Base-by-base conservation (phyloP, 495 filamentous ascomycete genomes). In the Neurospora tetrasperma region DNA sequence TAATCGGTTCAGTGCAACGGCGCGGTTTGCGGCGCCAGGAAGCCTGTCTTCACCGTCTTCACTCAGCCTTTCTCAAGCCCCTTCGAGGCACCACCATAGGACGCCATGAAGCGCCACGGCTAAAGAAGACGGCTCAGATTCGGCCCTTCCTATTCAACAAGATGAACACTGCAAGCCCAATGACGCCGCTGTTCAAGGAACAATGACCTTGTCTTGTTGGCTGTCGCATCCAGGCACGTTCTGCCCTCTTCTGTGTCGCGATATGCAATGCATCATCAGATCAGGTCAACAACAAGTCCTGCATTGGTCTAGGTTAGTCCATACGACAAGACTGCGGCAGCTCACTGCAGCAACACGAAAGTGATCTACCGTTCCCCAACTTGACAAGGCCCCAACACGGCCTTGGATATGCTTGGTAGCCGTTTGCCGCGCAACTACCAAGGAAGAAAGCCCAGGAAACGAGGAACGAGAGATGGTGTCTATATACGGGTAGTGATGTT, bases 61-160 rank as follows among this genome's bases (percentile, higher is more conserved):
- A 62, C 54, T 62, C 54, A 35, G 54, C 12, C 23, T 31, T 62
- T 31, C 7, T 62, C 23, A 31, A 16, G 31, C 23, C 54, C 54
- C 27, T 11, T 66, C 54, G 27, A 31, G 54, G 35, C 54, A 27
- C 54, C 54, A 27, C 54, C 27, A 66, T 18, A 66, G 54, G 54
- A 66, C 54, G 23, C 54, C 54, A 38, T 38, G 35, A 27, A 35
- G 14, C 73, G 77, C 77, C 76, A 78, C 74, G 42, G 70, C 75
- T 73, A 73, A 73, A 42, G 48, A 44, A 75, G 71, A 76, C 74
- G 74, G 41, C 20, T 71, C 68, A 71, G 73, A 79, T 75, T 77
- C 75, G 77, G 77, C 70, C 74, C 75, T 78, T 78, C 76, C 70
- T 71, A 38, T 27, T 72, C 38, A 44, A 66, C 73, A 42, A 69